A percentile compares a stretch with the other conserved stretches of the same genome.
Conservation (phyloP, 805 yeast genomes). For the Cyberlindnera galapagoensis region DNA sequence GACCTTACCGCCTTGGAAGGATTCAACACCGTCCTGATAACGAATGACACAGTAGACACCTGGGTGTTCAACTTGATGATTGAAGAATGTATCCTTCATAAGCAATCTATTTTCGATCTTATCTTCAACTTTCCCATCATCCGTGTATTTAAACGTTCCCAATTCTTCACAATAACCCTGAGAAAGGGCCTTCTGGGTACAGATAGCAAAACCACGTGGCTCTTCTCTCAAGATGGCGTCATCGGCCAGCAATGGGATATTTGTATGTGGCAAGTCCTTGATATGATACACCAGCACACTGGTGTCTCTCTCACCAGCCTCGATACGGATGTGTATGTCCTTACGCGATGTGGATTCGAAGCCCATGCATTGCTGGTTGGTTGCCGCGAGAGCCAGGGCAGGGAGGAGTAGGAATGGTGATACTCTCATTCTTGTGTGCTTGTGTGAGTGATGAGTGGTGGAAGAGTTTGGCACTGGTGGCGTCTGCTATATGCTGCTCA, state of each 20-base stretch:
- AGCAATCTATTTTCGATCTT: conserved; percentile 2
- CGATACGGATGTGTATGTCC: neutral
- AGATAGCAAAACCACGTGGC: conserved; percentile 10
- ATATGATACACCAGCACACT: conserved; percentile 11
- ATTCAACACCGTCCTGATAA: conserved; percentile 10
- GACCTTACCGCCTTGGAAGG: conserved; percentile 4
- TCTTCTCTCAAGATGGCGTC: conserved; percentile 4
- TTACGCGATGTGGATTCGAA: conserved; percentile 5
- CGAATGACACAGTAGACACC: conserved; percentile 10
- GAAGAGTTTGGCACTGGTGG: no score
- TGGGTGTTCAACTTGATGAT: conserved; percentile 1
- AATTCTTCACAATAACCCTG: conserved; percentile 8
- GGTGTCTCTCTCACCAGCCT: conserved; percentile 3
- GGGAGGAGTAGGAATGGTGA: neutral
- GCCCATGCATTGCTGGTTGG: conserved; percentile 6
- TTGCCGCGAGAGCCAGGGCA: conserved; percentile 3
- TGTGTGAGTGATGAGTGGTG: no score
- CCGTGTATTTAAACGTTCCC: conserved; percentile 10
- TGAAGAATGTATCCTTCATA: neutral
- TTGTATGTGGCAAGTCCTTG: conserved; percentile 6
- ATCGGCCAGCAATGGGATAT: conserved; percentile 9
- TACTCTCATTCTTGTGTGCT: neutral
- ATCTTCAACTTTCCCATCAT: conserved; percentile 1
- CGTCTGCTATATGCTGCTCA: no score
- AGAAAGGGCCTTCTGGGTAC: conserved; percentile 8